Conservation (phyloP, 2,329 filamentous ascomycete species). For the Calonectria fujianensis region DNA sequence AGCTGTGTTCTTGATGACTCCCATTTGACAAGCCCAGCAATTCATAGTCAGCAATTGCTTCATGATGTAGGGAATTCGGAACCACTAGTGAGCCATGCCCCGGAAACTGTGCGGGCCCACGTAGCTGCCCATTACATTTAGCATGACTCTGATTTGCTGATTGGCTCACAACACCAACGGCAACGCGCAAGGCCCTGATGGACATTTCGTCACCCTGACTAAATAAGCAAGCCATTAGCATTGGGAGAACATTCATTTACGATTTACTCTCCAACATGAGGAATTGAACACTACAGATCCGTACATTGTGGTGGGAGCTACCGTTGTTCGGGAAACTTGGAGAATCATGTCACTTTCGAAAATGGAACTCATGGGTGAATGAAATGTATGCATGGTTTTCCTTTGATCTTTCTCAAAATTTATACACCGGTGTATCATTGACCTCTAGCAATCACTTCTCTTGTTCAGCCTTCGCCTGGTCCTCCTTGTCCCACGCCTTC, state of each 20-base stretch:
- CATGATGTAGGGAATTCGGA: not conserved
- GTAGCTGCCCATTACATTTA: slow-evolving; percentile 36
- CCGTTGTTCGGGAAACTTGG: too few relatives aligned
- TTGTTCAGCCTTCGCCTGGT: slow-evolving; percentile 59
- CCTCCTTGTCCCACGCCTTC: slow-evolving; percentile 67
- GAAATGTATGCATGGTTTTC: slow-evolving; percentile 28
- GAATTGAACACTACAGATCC: not conserved
- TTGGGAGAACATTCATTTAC: not conserved
- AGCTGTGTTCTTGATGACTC: not conserved
- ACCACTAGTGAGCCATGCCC: not conserved
- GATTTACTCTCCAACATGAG: not conserved
- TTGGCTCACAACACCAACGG: not conserved
- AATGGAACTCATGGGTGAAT: not conserved
- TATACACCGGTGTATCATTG: slow-evolving; percentile 50
- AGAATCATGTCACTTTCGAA: not conserved
- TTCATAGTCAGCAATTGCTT: not conserved
- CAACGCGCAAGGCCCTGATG: not conserved
- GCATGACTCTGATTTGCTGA: slow-evolving; percentile 42
- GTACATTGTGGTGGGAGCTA: not conserved
- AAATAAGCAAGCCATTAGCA: not conserved
- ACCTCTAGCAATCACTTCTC: slow-evolving; percentile 52
- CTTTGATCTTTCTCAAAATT: slow-evolving; percentile 50
- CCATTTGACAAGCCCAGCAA: not conserved
- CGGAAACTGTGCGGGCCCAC: slow-evolving; percentile 22
- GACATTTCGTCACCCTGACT: not conserved